Percentiles rank a stretch among this genome's conserved stretches.
Evolutionary conservation across 2,329 filamentous ascomycete species (phyloP).

Genomic region (Verticillium nonalfalfae): DNA sequence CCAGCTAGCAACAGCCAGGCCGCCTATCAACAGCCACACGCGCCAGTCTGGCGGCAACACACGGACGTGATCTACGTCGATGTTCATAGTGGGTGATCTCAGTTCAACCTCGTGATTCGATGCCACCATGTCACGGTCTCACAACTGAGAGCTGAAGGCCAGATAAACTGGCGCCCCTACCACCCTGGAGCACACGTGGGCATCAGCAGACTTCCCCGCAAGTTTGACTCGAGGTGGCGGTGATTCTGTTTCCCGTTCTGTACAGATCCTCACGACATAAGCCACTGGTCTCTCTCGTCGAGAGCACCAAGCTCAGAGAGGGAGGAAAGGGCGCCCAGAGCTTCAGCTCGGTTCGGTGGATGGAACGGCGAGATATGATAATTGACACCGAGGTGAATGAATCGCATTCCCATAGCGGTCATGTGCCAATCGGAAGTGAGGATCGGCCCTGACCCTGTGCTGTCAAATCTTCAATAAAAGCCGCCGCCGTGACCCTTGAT

Average conservation of each 20-base stretch:
- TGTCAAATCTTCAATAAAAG: not conserved
- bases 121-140: not conserved
- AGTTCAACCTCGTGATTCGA: not conserved
- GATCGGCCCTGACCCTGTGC: not conserved
- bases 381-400: not conserved
- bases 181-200: not conserved
- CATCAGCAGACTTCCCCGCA: not conserved
- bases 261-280: not conserved
- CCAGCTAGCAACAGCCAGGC: too few species aligned
- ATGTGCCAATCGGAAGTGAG: not conserved
- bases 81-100: not conserved
- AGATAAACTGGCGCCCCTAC: not conserved
- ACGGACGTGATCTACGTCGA: not conserved
- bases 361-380: not conserved
- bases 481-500: too few species aligned
- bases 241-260: not conserved
- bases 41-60: too few species aligned
- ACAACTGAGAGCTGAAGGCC: not conserved
- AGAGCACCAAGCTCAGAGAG: not conserved
- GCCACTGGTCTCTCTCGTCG: not conserved
- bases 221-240: not conserved
- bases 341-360: not conserved
- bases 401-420: not conserved
- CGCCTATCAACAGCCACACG: too few species aligned
- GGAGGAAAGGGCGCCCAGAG: too few species aligned